phyloP scores from a whole-genome alignment of 495 filamentous ascomycete genomes.

The Daldinia concentrica region DNA sequence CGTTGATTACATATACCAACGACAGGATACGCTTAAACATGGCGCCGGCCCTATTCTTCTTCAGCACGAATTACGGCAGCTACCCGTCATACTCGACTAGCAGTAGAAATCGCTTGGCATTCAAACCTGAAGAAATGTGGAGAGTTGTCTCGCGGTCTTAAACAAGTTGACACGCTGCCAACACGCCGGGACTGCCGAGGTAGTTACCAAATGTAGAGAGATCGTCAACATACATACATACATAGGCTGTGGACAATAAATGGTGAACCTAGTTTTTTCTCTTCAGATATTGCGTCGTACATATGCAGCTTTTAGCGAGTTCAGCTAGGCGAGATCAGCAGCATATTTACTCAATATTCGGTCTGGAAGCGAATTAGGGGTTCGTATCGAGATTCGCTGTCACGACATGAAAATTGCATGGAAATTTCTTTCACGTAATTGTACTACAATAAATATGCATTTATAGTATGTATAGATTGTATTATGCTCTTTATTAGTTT shows the following conservation, averaged over 20 bases:
- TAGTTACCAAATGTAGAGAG: constrained; percentile 12
- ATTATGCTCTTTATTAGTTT: neutral
- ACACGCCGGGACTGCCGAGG: constrained; percentile 24
- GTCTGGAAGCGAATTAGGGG: neutral
- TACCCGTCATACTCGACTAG: neutral
- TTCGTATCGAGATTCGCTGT: neutral
- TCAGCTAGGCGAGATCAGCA: neutral
- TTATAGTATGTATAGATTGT: constrained; percentile 20
- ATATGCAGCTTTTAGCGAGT: neutral
- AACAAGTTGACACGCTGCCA: neutral
- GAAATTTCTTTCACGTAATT: neutral
- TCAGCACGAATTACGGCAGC: constrained; percentile 2
- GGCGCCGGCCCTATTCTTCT: neutral
- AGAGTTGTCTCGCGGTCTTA: neutral
- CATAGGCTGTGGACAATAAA: neutral
- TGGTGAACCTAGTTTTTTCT: neutral
- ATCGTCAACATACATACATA: constrained; percentile 7
- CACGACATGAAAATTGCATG: neutral
- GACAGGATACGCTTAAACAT: neutral
- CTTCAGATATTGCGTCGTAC: constrained; percentile 1
- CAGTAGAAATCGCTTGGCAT: constrained; percentile 11
- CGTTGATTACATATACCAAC: neutral
- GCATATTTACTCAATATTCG: neutral
- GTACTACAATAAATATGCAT: neutral
- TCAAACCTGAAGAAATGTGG: constrained; percentile 1